These are phyloP conservation scores for Botrytis galanthina DNA, from an alignment of 2,329 filamentous ascomycete species.

Conservation along the genomic window DNA sequence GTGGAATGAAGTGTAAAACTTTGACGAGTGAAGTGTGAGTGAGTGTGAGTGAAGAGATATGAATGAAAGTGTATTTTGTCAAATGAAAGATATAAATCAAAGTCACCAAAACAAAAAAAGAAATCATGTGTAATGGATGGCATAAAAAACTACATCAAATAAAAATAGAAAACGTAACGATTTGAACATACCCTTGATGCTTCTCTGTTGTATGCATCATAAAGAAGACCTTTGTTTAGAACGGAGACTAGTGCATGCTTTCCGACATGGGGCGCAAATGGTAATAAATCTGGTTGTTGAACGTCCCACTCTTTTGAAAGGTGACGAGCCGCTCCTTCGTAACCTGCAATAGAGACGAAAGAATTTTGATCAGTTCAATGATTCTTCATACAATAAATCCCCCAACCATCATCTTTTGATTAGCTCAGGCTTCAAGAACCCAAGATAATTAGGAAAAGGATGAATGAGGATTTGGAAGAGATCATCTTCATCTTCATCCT, in stretches of 20 bases:
- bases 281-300: constrained; percentile 59
- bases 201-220: constrained; percentile 58
- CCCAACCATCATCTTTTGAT: background rate
- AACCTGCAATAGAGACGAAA: constrained; percentile 48
- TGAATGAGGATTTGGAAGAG: background rate
- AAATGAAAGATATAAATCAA: background rate
- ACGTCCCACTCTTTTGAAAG: constrained; percentile 68
- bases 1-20: background rate
- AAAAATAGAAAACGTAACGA: background rate
- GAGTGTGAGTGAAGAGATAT: background rate
- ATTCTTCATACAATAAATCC: background rate
- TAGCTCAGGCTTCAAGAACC: background rate
- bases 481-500: background rate
- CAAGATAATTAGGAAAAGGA: background rate
- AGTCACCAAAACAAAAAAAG: background rate
- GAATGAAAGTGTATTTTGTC: no score
- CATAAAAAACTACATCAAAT: background rate
- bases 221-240: constrained; percentile 62
- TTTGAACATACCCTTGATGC: constrained; percentile 30
- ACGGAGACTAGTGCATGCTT: constrained; percentile 62
- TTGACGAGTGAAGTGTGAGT: background rate
- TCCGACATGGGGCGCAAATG: constrained; percentile 64
- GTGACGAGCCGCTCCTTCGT: constrained; percentile 64
- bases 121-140: background rate
- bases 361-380: constrained; percentile 22